Conservation (phyloP, 148 eudicot species). For the Fallopia convolvulus region DNA sequence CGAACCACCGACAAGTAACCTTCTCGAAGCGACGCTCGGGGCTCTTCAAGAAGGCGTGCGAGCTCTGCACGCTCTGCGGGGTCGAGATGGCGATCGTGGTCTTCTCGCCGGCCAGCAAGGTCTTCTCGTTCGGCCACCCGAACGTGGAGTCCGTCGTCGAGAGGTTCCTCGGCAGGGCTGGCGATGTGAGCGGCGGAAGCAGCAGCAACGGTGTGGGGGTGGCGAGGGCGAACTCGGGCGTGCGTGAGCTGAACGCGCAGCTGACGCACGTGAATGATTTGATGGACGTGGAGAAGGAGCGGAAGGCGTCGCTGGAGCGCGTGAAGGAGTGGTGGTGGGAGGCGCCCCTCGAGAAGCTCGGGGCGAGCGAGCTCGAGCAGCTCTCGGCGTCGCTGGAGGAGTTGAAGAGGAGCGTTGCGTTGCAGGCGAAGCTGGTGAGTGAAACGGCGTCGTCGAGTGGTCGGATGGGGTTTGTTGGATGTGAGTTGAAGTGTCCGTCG, state of each 20-base stretch:
- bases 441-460: not conserved
- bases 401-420: not conserved
- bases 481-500: too few relatives aligned
- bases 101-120: not conserved
- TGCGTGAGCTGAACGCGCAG: not conserved
- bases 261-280: not conserved
- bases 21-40: constrained; percentile 8
- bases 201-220: too few relatives aligned
- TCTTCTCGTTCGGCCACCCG: not conserved
- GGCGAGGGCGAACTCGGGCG: not conserved
- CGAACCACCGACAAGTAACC: not conserved
- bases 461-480: not conserved
- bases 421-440: not conserved
- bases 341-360: not conserved
- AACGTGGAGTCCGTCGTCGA: not conserved
- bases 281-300: not conserved
- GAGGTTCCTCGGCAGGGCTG: not conserved
- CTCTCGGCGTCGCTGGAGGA: not conserved
- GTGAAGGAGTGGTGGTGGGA: not conserved
- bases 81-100: not conserved
- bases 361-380: not conserved
- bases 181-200: too few relatives aligned
- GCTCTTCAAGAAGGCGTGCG: not conserved
- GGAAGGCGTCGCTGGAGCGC: not conserved
- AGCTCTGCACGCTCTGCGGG: constrained; percentile 3